phyloP scores from a whole-genome alignment of 345 rosid species.

The Carallia brachiata region DNA sequence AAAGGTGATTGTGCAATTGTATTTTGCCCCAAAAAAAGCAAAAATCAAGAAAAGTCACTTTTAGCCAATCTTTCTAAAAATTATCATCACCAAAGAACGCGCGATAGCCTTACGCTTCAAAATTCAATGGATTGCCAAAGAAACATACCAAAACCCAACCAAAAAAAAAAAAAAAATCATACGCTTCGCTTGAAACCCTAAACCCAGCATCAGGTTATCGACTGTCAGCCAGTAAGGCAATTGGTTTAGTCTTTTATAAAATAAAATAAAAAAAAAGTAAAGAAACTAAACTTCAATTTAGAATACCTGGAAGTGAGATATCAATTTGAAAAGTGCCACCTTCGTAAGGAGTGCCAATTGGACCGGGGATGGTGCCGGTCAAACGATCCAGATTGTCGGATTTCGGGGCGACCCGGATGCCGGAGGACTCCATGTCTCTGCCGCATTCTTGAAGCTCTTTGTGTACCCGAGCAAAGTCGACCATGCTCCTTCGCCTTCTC shows the following conservation, averaged over 20 bases:
- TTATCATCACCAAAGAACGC: not conserved
- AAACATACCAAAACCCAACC: not conserved
- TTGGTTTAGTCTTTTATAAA: too few relatives aligned
- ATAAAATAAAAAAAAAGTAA: not conserved
- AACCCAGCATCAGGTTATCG: not conserved
- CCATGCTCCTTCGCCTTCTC: conserved; percentile 34
- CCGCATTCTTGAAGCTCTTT: conserved; percentile 90
- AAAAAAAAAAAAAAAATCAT: too few relatives aligned
- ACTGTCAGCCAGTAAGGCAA: too few relatives aligned
- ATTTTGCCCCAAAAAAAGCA: too few relatives aligned
- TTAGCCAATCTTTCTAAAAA: not conserved
- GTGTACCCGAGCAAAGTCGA: conserved; percentile 81
- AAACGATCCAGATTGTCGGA: conserved; percentile 71
- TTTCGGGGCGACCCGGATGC: conserved; percentile 69
- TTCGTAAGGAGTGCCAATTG: conserved; percentile 84
- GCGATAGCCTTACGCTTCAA: not conserved
- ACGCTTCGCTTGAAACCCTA: not conserved
- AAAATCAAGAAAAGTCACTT: too few relatives aligned
- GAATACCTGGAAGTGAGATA: conserved; percentile 69
- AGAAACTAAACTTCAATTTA: not conserved
- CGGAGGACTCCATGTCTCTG: conserved; percentile 63
- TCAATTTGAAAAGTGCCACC: conserved; percentile 90
- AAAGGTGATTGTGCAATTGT: too few relatives aligned
- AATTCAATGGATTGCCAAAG: conserved; percentile 4
- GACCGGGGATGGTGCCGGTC: conserved; percentile 84